A percentile compares a stretch with the other conserved stretches of the same genome.
phyloP scores from a whole-genome alignment of 2,329 filamentous ascomycete species.

The Sordariomycetes sp. region DNA sequence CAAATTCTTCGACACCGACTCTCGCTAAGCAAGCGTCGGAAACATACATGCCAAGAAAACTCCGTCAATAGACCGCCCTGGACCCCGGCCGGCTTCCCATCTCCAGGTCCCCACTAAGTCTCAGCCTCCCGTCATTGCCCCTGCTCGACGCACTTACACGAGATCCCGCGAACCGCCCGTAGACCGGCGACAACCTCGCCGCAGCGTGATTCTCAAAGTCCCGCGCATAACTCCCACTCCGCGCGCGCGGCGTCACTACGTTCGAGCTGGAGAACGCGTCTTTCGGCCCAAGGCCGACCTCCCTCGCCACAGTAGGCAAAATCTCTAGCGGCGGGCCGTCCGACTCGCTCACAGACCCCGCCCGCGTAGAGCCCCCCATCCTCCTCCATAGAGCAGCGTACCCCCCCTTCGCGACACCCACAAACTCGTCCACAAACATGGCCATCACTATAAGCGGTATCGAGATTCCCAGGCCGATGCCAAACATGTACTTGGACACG shows the following conservation, averaged over 20 bases:
- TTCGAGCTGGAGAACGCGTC: neutral
- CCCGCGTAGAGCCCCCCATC: neutral
- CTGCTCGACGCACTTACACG: slow-evolving; percentile 4
- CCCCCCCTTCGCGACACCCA: neutral
- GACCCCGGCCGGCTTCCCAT: slow-evolving; percentile 1
- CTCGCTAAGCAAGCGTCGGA: neutral
- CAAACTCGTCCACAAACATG: slow-evolving; percentile 9
- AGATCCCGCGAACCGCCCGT: neutral
- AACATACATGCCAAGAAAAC: neutral
- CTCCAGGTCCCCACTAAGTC: neutral
- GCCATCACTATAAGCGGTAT: slow-evolving; percentile 6
- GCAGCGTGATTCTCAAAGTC: slow-evolving; percentile 1
- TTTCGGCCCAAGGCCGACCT: neutral
- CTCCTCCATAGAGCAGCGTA: neutral
- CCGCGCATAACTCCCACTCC: neutral
- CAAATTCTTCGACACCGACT: neutral
- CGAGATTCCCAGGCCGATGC: slow-evolving; percentile 5
- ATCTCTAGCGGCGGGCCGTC: neutral
- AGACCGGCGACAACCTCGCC: neutral
- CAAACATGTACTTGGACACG: slow-evolving; percentile 4
- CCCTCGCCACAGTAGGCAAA: neutral
- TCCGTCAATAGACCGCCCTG: neutral
- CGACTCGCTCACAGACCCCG: neutral
- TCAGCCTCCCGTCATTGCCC: neutral
- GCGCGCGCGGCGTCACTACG: neutral